Evolutionary conservation across 2,329 filamentous ascomycete genomes (phyloP), one percentile per base, ranked within the genome.

Genomic region (Aspergillus quadricinctus): DNA sequence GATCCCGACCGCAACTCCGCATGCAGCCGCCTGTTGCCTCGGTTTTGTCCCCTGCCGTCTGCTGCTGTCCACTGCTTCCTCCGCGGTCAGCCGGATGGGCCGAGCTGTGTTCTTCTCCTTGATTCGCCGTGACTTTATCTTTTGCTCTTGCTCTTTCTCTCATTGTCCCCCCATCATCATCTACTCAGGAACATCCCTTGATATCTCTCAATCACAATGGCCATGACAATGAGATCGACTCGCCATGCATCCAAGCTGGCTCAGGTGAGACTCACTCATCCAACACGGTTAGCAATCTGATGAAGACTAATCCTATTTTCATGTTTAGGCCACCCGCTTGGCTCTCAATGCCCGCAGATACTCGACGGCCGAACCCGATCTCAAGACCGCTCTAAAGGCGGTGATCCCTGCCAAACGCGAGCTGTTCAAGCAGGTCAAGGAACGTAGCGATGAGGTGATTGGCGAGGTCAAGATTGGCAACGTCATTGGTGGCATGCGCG

Each of bases 381-480:
- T 99, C 70, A 99, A 97, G 78, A 81, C 89, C 52, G 90, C 90
- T 14, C 85, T 99, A 64, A 88, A 86, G 68, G 85, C 87, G 64
- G 84, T 86, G 57, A 96, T 99, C 66, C 94, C 94, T 35, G 91
- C 87, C 60, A 97, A 97, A 81, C 87, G 92, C 52, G 93, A 96
- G 75, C 87, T 97, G 21, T 79, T 97, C 68, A 94, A 96, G 78
- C 89, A 92, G 76, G 90, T 97, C 78, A 97, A 97, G 80, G 84
- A 88, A 56, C 86, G 93, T 73, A 83, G 85, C 52, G 84, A 87
- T 68, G 94, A 92, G 76, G 86, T 87, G 58, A 87, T 97, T 67
- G 93, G 93, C 56, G 90, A 96, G 68, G 87, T 97, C 76, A 96
- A 93, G 81, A 85, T 97, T 48, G 90, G 93, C 77, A 96, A 94